Base-by-base conservation (phyloP, 1,139 yeast genomes). In the Debaryomyces sp. region DNA sequence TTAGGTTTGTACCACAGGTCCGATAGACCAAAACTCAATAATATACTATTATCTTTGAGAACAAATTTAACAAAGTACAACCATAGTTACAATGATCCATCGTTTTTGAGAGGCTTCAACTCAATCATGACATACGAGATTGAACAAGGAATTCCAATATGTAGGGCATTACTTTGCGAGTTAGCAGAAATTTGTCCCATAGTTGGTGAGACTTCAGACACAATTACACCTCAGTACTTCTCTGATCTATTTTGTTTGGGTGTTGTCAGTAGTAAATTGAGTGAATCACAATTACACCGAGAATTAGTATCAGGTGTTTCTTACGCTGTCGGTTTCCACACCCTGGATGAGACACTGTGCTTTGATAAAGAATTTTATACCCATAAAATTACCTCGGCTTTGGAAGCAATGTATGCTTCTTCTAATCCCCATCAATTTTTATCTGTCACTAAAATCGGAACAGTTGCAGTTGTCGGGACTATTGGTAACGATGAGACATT, bases 301-400 rank as follows among this genome's bases (percentile, higher is more conserved):
- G 82, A 77, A 53, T 54, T 76, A 45, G 73, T 67, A 8, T 73
- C 78, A 7, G 81, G 81, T 0, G 59, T 68, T n/a, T 70, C 80
- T 1, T 75, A 67, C 53, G 71, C 80, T 1, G 71, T 77, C 15
- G 81, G 80, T 0, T 74, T 74, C 50, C 62, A 62, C 39, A 61
- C 75, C 12, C 59, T 52, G 47, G 68, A 65, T 41, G 55, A 62
- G 3, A 49, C 54, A 30, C 48, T 56, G 12, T 48, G 57, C 3
- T 63, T 62, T 45, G 62, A 64, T 46, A 58, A 59, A 41, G 55
- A 49, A 12, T 62, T 62, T 59, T 66, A 63, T 44, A 43, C 44
- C 10, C 66, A 66, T 51, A 66, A 63, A 45, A 50, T 75, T n/a
- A 57, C 60, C 3, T 58, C 72, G 32, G 75, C 73, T 5, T 55